A percentile compares a stretch with the other conserved stretches of the same genome.
Conservation (phyloP, 768 basidiomycete genomes). For the Tulasnella sp. region DNA sequence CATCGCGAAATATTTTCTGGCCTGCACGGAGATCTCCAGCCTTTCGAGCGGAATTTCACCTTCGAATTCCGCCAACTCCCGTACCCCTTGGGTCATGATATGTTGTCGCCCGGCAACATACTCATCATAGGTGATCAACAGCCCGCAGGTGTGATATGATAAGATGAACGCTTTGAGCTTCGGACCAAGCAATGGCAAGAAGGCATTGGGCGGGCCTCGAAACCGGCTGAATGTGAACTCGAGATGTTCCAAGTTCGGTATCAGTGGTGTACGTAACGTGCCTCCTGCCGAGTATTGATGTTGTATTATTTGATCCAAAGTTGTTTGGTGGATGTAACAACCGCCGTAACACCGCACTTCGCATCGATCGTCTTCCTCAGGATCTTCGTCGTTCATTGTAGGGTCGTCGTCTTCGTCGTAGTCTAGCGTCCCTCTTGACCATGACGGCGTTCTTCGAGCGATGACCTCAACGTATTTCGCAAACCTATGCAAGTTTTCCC, state of each 20-base stretch:
- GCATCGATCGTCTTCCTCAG: not conserved
- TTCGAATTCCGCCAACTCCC: not conserved
- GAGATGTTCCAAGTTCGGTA: not conserved
- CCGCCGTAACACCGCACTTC: not conserved
- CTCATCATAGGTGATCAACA: not conserved
- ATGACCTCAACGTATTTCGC: not conserved
- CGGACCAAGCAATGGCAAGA: not conserved
- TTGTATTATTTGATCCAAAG: not conserved
- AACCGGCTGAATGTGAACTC: not conserved
- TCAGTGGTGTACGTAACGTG: not conserved
- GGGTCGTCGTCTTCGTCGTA: not conserved
- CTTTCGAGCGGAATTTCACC: not conserved
- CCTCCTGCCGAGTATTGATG: not conserved
- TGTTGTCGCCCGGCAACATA: too few relatives aligned
- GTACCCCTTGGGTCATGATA: not conserved
- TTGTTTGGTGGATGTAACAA: not conserved
- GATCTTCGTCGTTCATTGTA: not conserved
- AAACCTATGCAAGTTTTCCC: not conserved
- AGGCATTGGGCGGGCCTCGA: not conserved
- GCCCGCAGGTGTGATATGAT: not conserved
- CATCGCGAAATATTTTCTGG: not conserved
- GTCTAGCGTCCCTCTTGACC: not conserved
- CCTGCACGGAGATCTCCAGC: not conserved
- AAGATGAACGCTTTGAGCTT: not conserved
- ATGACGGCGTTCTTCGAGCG: not conserved